These are phyloP conservation scores for Kockiozyma suomiensis DNA, from an alignment of 805 yeast genomes.

Conservation along the genomic window DNA sequence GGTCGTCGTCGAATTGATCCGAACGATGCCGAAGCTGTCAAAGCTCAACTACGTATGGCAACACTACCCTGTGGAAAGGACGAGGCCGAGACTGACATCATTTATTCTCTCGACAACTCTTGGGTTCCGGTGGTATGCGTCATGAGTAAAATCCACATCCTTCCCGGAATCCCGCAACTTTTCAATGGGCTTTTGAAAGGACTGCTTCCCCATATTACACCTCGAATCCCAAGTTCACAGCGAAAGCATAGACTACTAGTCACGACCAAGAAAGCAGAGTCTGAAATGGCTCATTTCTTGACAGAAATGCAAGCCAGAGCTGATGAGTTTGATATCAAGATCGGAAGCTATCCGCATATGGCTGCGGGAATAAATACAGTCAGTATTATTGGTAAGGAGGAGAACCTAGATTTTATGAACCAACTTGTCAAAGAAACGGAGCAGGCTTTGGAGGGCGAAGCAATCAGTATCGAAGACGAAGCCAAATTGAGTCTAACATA, in stretches of 20 bases:
- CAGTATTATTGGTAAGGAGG: constrained; percentile 66
- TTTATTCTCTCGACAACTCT: constrained; percentile 53
- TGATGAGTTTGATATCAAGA: constrained; percentile 53
- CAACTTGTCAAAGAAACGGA: constrained; percentile 53
- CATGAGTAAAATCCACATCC: constrained; percentile 63
- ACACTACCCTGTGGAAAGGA: constrained; percentile 58
- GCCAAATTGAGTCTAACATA: constrained; percentile 32
- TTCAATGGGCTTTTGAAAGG: constrained; percentile 59
- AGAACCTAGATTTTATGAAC: constrained; percentile 46
- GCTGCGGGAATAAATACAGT: constrained; percentile 65
- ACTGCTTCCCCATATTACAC: constrained; percentile 45
- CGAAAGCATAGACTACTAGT: constrained; percentile 55
- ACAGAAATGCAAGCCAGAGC: constrained; percentile 53
- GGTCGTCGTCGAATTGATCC: constrained; percentile 44
- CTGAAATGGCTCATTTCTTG: constrained; percentile 68
- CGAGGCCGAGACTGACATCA: constrained; percentile 35
- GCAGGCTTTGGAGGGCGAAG: constrained; percentile 55
- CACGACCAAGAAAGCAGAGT: constrained; percentile 62
- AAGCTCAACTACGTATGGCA: constrained; percentile 79
- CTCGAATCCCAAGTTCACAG: constrained; percentile 46
- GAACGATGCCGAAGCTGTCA: constrained; percentile 48
- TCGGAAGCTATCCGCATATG: constrained; percentile 86
- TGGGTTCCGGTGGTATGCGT: constrained; percentile 87
- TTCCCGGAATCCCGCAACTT: constrained; percentile 84
- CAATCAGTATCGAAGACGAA: constrained; percentile 63